These are phyloP conservation scores for Ogataea chonburiensis DNA, from an alignment of 805 yeast species.

Conservation along the genomic window DNA sequence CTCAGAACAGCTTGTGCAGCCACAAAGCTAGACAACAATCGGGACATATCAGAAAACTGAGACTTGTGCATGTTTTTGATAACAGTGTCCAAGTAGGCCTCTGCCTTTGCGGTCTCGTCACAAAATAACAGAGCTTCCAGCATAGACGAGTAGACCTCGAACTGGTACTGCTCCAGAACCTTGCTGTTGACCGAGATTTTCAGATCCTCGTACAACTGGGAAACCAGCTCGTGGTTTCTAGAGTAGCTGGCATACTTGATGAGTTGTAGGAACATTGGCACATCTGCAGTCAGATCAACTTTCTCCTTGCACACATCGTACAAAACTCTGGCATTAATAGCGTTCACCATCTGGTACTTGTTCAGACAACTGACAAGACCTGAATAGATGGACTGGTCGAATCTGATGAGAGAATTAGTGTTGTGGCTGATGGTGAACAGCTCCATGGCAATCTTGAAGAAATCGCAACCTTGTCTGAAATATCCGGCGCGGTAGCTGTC, in stretches of 20 bases:
- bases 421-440: slow-evolving; percentile 36
- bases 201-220: slow-evolving; percentile 37
- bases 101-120: slow-evolving; percentile 49
- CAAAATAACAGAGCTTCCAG: slow-evolving; percentile 53
- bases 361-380: slow-evolving; percentile 29
- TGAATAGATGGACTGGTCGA: slow-evolving; percentile 22
- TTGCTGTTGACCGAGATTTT: slow-evolving; percentile 11
- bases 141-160: slow-evolving; percentile 48
- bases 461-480: slow-evolving; percentile 43
- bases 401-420: slow-evolving; percentile 16
- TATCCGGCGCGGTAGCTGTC: slow-evolving; percentile 38
- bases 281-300: slow-evolving; percentile 10
- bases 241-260: slow-evolving; percentile 39
- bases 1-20: slow-evolving; percentile 28
- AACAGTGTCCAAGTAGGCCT: slow-evolving; percentile 55
- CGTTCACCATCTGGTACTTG: slow-evolving; percentile 22
- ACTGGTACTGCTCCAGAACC: slow-evolving; percentile 35
- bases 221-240: slow-evolving; percentile 39
- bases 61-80: slow-evolving; percentile 27
- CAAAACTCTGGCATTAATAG: slow-evolving; percentile 19
- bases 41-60: slow-evolving; percentile 17
- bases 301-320: slow-evolving; percentile 18
- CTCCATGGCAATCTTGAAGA: slow-evolving; percentile 50
- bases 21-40: slow-evolving; percentile 29
- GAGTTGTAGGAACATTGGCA: slow-evolving; percentile 39